Evolutionary conservation across 2,329 filamentous ascomycete species (phyloP), one percentile per base, ranked within the genome.

Genomic region (Aspergillus alliaceus): DNA sequence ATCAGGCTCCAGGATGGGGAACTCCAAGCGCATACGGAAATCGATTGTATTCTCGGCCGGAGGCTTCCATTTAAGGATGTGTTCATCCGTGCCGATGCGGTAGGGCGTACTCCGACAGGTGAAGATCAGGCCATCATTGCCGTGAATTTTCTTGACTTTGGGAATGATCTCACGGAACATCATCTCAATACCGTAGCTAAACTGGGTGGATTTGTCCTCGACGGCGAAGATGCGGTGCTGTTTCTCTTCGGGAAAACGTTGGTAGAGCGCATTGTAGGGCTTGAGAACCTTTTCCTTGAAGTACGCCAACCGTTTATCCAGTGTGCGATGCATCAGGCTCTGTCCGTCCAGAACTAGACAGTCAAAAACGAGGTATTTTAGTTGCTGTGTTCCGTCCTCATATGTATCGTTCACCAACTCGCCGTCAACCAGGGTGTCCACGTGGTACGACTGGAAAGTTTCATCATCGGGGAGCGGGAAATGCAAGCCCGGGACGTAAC

Each of bases 51-150:
- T 99, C 74, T 99, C 95, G 63, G 90, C 83, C 4, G 91, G 91
- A 0, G 93, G 92, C 77, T 99, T 99, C 95, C 95, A 99, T 75
- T 99, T 99, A 37, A 99, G 80, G 61, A 97, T 99, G 72, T 96
- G 89, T 50, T 86, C 85, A 75, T 99, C 95, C 12, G 95, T 99
- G 64, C 95, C 95, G 64, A 90, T 88, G 66, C 88, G 88, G 79
- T 99, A 99, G 9, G 88, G 84, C 18, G 90, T 91, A 66, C 86
- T 89, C 62, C 90, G 87, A 77, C 93, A 96, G n/a, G 95, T 98
- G 76, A 98, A 99, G 69, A 99, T 96, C 47, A 99, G 83, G 6
- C 95, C 95, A 72, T 99, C 95, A 73, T 97, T 98, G 60, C 93
- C 93, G 72, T 99, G 95, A 39, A 79, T 75, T 49, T 72, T 72